These are phyloP conservation scores for Eimeria maxima DNA, from an alignment of 169 alveolate species.

Conservation along the genomic window DNA sequence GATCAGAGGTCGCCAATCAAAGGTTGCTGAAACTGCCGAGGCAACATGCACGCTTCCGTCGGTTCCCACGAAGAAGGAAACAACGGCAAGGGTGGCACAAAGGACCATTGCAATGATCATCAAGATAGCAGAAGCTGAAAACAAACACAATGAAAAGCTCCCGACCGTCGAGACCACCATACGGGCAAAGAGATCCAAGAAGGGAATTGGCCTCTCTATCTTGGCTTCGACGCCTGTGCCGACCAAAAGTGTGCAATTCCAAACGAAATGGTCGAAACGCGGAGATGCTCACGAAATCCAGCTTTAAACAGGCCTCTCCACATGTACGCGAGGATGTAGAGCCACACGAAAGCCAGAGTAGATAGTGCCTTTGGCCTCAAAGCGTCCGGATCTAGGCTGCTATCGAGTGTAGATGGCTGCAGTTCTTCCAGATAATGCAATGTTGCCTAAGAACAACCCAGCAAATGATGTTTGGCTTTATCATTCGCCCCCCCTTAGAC, in stretches of 20 bases:
- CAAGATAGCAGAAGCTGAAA: conserved; percentile 70
- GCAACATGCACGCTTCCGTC: conserved; percentile 72
- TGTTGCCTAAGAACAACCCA: conserved; percentile 62
- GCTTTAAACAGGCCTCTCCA: conserved; percentile 82
- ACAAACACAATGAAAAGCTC: neutral
- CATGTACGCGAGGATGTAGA: conserved; percentile 78
- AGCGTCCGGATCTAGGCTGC: conserved; percentile 47
- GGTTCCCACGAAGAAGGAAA: conserved; percentile 66
- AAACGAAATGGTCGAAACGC: neutral
- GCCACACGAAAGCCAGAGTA: conserved; percentile 77
- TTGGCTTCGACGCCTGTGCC: neutral
- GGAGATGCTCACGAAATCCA: conserved; percentile 66
- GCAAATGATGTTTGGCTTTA: neutral
- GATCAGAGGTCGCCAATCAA: conserved; percentile 58
- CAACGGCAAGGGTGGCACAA: conserved; percentile 76
- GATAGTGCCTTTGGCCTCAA: conserved; percentile 62
- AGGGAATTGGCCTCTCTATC: neutral
- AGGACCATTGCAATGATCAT: conserved; percentile 78
- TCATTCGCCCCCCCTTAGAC: neutral
- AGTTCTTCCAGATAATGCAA: conserved; percentile 59
- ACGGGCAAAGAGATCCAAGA: neutral
- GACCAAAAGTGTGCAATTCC: neutral
- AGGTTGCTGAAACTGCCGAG: conserved; percentile 47
- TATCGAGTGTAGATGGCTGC: conserved; percentile 70
- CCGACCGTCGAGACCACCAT: neutral